Base-by-base conservation (phyloP, 345 rosid species). In the Populus davidiana region DNA sequence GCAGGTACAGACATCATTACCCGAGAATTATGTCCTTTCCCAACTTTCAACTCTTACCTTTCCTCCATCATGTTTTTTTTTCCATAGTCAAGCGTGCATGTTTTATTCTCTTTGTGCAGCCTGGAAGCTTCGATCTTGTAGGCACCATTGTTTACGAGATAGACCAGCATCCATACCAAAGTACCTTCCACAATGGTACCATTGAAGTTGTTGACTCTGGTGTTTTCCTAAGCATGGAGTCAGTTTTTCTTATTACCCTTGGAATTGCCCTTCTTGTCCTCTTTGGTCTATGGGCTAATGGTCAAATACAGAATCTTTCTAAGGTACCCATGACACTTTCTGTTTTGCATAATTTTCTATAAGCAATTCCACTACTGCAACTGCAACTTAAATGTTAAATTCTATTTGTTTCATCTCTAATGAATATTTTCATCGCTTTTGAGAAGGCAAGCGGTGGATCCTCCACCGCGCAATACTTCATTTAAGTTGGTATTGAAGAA, bases 61-160 rank as follows among this genome's bases (percentile, higher is more conserved):
- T n/a, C 64, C 23, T 59, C 64, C 29, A 3, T 23, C 11, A 59
- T 9, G 29, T 10, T 9, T 12, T n/a, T 5, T 25, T n/a, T 10
- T 1, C 25, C 52, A 47, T 14, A 23, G 68, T 47, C 62, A 27
- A 75, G 36, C 78, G 73, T 43, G 67, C 23, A 25, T 38, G 31
- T 56, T 56, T 61, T 3, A 39, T 70, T 63, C 8, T 29, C 43
- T 27, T 61, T 47, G 43, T 80, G 78, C 87, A 93, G 99, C 87
- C 96, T 33, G 98, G 98, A 75, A 90, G 81, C 49, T 96, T 93
- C 83, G 99, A 96, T 88, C 91, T 96, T 13, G 97, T 92, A 75
- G 99, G 95, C 41, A 86, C 90, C 49, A 87, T 96, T 70, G 50
- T 92, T 27, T 93, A 91, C 64, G 94, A 93, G 80, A 86, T 96